Evolutionary conservation across 306 rosid species (phyloP).

Genomic region (Castanopsis chinensis): DNA sequence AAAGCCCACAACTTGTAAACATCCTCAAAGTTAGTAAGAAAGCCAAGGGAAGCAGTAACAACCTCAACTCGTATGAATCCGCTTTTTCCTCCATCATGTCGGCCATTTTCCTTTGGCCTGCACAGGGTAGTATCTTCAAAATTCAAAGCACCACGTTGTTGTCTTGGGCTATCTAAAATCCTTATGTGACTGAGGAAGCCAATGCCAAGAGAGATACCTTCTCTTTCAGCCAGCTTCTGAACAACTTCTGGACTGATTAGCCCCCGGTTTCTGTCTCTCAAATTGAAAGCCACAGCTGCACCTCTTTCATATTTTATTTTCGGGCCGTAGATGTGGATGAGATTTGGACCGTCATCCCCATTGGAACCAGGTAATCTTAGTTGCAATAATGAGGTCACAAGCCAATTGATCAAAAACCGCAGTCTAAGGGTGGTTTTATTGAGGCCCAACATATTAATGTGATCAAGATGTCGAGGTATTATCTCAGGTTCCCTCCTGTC

Average conservation of each 20-base stretch:
- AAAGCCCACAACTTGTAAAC: conserved; percentile 92
- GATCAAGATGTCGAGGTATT: conserved; percentile 70
- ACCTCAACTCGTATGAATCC: conserved; percentile 77
- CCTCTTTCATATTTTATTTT: conserved; percentile 95
- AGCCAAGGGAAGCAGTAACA: conserved; percentile 83
- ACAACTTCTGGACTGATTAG: conserved; percentile 83
- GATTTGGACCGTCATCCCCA: conserved; percentile 43
- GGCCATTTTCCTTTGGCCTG: conserved; percentile 77
- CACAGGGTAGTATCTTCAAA: conserved; percentile 68
- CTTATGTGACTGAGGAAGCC: conserved; percentile 86
- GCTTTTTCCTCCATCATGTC: conserved; percentile 53
- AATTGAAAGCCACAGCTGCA: conserved; percentile 91
- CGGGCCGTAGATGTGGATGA: conserved; percentile 87
- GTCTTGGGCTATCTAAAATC: conserved; percentile 58
- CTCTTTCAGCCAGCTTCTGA: conserved; percentile 89
- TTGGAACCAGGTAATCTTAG: conserved; percentile 57
- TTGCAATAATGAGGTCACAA: conserved; percentile 84
- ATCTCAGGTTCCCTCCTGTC: conserved; percentile 77
- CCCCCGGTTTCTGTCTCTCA: conserved; percentile 65
- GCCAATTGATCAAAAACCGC: conserved; percentile 92
- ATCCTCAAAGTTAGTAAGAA: conserved; percentile 92
- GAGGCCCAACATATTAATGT: conserved; percentile 80
- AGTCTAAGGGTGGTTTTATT: conserved; percentile 82
- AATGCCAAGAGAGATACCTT: conserved; percentile 81
- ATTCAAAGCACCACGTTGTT: conserved; percentile 41